Evolutionary conservation across 768 basidiomycete genomes (phyloP).

Genomic region (Lactifluus echinatus): DNA sequence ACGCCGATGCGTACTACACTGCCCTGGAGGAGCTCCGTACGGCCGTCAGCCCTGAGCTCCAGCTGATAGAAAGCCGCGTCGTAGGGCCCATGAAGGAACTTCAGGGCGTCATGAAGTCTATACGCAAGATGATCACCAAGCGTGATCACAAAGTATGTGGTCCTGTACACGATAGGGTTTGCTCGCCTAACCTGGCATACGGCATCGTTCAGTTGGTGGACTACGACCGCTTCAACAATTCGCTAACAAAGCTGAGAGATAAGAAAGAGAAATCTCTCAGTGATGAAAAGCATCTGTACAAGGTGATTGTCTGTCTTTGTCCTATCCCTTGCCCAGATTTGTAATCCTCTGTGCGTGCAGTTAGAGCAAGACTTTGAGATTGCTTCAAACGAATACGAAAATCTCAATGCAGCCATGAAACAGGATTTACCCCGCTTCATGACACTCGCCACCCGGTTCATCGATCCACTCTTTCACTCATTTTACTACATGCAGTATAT

Average conservation of each 20-base stretch:
- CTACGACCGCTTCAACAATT: conserved; percentile 95
- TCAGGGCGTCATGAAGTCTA: conserved; percentile 74
- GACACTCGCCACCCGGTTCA: conserved; percentile 77
- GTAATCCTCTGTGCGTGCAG: conserved; percentile 31
- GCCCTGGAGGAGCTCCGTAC: conserved; percentile 78
- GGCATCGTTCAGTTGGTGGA: conserved; percentile 58
- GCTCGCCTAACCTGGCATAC: background rate
- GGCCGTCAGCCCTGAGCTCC: conserved; percentile 79
- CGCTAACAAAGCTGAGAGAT: conserved; percentile 88
- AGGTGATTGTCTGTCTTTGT: conserved; percentile 40
- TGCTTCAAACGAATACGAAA: conserved; percentile 88
- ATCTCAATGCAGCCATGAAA: conserved; percentile 85
- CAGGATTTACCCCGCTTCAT: conserved; percentile 92
- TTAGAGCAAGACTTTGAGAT: conserved; percentile 94
- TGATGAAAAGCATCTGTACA: conserved; percentile 97
- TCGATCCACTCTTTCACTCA: conserved; percentile 95
- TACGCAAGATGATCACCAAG: conserved; percentile 92
- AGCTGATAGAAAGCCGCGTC: conserved; percentile 85
- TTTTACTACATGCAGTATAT: conserved; percentile 99
- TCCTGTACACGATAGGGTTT: background rate
- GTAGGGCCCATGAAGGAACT: conserved; percentile 84
- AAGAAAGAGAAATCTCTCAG: conserved; percentile 96
- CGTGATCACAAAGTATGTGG: conserved; percentile 82
- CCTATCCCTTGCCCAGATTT: background rate
- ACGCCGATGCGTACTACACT: conserved; percentile 61